Base-by-base conservation (phyloP, 495 filamentous ascomycete species). In the Annulohypoxylon stygium region DNA sequence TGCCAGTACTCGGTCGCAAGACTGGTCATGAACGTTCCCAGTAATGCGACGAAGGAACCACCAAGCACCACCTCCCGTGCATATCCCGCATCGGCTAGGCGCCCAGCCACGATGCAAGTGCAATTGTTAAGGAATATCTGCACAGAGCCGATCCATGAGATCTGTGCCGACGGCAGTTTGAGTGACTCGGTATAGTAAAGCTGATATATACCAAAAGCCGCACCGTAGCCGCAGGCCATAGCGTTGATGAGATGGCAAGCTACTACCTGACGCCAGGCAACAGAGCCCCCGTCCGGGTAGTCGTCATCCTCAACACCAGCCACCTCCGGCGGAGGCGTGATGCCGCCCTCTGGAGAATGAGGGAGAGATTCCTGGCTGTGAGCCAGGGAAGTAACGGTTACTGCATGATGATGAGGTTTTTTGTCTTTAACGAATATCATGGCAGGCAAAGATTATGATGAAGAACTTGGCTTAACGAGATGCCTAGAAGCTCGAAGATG, bases 131-230 rank as follows among this genome's bases (percentile, higher is more conserved):
- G 75, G 57, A 85, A 85, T 47, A 81, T 74, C 74, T 85, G 83
- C 10, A 84, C 47, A 14, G 83, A 85, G 18, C 84, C 84, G 58
- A 85, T 84, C 84, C 83, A 86, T 0, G 82, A 82, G 20, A 86
- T 77, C 34, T 82, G 78, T 2, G 81, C 65, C 7, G 81, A 71
- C 12, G 84, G 81, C 2, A 85, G 76, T 12, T 75, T 62, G 39
- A 86, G 77, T 0, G 81, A 81, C 70, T 83, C 78, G n/a, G 76
- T 72, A 70, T 86, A 86, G 75, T 85, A 78, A 8, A 83, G 80
- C 75, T 86, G 83, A 39, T 80, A 86, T 25, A 86, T 79, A 23
- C 83, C 84, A 57, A 84, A 86, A 2, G 81, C 75, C 6, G 81
- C 66, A 8, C 81, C 79, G 54, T 80, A 81, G 61, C 84, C 84